phyloP scores from a whole-genome alignment of 257 asterid species.

The Solanum dulcamara region DNA sequence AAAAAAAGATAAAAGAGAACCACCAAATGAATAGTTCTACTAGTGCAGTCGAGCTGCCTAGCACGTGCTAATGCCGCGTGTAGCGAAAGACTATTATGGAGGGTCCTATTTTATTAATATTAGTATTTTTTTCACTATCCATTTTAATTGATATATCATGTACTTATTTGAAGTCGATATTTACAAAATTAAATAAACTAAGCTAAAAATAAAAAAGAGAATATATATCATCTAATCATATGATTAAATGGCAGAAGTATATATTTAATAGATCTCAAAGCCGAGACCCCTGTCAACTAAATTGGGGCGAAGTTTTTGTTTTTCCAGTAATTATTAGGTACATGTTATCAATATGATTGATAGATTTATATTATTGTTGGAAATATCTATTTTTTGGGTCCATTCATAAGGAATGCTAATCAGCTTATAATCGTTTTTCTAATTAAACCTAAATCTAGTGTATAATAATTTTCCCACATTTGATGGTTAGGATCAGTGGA shows the following conservation, averaged over 20 bases:
- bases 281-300: accelerated
- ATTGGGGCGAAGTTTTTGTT: not conserved
- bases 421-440: not conserved
- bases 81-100: constrained; percentile 8
- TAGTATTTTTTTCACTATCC: too few species aligned
- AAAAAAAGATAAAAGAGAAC: not conserved
- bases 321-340: not conserved
- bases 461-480: not conserved
- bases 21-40: not conserved
- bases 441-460: not conserved
- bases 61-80: constrained; percentile 14
- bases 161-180: not conserved
- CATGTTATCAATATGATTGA: not conserved
- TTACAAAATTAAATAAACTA: not conserved
- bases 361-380: not conserved
- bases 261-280: not conserved
- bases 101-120: not conserved
- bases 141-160: too few species aligned
- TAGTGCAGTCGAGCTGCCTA: not conserved
- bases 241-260: not conserved
- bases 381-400: not conserved
- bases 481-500: not conserved
- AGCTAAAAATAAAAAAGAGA: not conserved
- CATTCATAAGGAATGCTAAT: not conserved
- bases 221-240: not conserved